Percentiles rank a stretch among this genome's conserved stretches.
phyloP scores from a whole-genome alignment of 345 rosid genomes.

The Euphorbia pulcherrima region DNA sequence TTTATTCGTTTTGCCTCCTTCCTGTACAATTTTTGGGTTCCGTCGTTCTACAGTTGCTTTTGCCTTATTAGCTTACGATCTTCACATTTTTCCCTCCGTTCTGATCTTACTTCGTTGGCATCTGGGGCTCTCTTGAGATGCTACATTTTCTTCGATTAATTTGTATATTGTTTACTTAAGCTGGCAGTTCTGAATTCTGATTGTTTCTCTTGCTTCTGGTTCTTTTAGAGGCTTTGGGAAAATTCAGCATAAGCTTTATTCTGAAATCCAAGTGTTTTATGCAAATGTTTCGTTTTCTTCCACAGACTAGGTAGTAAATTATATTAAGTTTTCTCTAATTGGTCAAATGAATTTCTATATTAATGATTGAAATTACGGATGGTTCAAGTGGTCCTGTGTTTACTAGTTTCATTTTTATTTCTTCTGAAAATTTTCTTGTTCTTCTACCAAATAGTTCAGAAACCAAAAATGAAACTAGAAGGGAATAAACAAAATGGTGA shows the following conservation, averaged over 20 bases:
- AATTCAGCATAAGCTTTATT: background rate
- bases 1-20: background rate
- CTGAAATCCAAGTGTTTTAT: background rate
- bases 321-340: background rate
- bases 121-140: background rate
- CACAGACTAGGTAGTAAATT: background rate
- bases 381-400: background rate
- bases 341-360: background rate
- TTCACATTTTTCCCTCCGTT: background rate
- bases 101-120: background rate
- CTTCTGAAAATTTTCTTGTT: background rate
- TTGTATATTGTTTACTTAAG: background rate
- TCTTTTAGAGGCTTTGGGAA: background rate
- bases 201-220: background rate
- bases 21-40: background rate
- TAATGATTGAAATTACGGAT: background rate
- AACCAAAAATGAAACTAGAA: background rate
- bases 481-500: background rate
- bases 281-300: background rate
- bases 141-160: background rate
- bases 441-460: background rate
- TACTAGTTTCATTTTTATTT: background rate
- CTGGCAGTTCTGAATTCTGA: background rate
- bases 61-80: background rate
- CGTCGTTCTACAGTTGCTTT: background rate